Base-by-base conservation (phyloP, 2,329 filamentous ascomycete genomes). In the Exophiala sp. region DNA sequence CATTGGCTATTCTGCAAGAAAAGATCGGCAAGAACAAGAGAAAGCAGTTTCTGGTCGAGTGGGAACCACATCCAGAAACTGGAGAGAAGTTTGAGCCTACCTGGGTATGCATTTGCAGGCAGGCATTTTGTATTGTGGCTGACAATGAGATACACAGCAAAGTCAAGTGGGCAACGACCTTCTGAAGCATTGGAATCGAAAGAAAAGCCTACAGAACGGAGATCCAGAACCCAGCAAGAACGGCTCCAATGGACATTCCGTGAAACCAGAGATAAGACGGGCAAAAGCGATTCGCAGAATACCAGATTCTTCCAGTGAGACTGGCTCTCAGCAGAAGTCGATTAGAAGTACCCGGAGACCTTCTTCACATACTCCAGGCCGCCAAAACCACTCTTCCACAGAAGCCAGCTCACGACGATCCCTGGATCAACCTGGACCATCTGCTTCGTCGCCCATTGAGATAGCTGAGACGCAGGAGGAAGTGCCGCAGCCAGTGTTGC, bases 1-100 rank as follows among this genome's bases (percentile, higher is more conserved):
- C 55, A 2, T 40, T 38, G 4, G 33, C 21, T 42, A 59, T 63
- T 12, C 12, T 79, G 65, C 72, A 77, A 36, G 57, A 66, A 38
- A 67, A 66, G 64, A 66, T 42, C 12, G 40, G 65, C 49, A 20
- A 40, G 36, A 48, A 47, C 40, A 55, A 55, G 34, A 45, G 45
- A 42, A 54, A 32, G 21, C 39, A 60, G 47, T 63, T 59, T 46
- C 51, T 60, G 16, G 51, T 65, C 7, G 46, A 58, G 44, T 65
- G 62, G 62, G 51, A 52, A 36, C 32, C 35, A 9, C 56, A 63
- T 50, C 58, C 62, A 38, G 16, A 43, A 24, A 62, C 41, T 10
- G 40, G 49, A 18, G 58, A 65, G 52, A 54, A 42, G 11, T 63
- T 29, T 29, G 32, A 48, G n/a, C 62, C 64, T 33, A 47, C 51